phyloP scores from a whole-genome alignment of 2,329 filamentous ascomycete species.

The Meredithiella fracta region DNA sequence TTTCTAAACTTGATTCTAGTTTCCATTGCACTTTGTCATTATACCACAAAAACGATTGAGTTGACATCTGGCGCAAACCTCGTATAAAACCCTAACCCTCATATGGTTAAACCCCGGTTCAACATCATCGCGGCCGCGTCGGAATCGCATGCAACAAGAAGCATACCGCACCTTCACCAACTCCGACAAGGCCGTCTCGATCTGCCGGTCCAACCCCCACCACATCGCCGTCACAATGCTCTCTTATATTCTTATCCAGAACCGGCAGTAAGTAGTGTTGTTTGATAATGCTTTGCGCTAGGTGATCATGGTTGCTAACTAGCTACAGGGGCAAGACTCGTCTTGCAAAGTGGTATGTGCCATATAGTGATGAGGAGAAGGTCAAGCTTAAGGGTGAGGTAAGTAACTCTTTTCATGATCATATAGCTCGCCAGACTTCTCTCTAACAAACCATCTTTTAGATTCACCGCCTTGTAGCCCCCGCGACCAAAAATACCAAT shows the following conservation, averaged over 20 bases:
- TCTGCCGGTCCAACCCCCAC: neutral
- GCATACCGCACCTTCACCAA: neutral
- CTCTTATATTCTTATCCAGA: conserved; percentile 73
- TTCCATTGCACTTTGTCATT: no score
- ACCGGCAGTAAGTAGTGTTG: conserved; percentile 45
- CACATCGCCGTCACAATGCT: conserved; percentile 31
- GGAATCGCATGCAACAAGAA: neutral
- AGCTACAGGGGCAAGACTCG: conserved; percentile 77
- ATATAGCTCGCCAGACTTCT: neutral
- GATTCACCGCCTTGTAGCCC: conserved; percentile 94
- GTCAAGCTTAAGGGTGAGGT: conserved; percentile 97
- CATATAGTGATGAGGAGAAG: conserved; percentile 97
- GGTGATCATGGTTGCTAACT: neutral
- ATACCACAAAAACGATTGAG: no score
- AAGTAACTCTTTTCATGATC: conserved; percentile 19
- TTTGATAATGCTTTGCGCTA: neutral
- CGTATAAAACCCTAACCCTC: neutral
- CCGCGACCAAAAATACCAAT: conserved; percentile 97
- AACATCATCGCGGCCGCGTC: conserved; percentile 3
- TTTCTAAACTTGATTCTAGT: no score
- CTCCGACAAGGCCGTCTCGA: neutral
- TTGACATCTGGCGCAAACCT: neutral
- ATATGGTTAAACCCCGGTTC: neutral
- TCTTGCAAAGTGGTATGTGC: conserved; percentile 96
- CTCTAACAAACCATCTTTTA: conserved; percentile 21